Base-by-base conservation (phyloP, 441 rosid genomes). In the Populus trichocarpa region DNA sequence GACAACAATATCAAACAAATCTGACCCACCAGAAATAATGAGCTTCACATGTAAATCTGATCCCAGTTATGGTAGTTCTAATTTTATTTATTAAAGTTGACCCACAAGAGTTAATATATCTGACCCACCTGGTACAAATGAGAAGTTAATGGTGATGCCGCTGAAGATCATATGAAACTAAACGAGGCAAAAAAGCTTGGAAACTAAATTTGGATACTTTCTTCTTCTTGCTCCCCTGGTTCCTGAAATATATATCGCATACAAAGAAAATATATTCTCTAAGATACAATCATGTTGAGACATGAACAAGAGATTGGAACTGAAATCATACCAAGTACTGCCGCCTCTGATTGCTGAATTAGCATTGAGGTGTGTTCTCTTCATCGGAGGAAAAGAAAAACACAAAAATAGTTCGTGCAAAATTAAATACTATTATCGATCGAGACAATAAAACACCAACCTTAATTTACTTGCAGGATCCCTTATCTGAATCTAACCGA, bases 41-140 rank as follows among this genome's bases (percentile, higher is more conserved):
- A 83, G 76, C 75, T 82, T 77, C 85, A 85, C 86, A 82, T 82
- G 86, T 76, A 79, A 67, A 67, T 12, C 80, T 75, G 85, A 81
- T 46, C 28, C 38, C 70, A 26, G 71, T 42, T 70, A 42, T 65
- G 81, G 69, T 32, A 50, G 70, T 63, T 78, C 32, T 79, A 8
- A 23, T 70, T 74, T 71, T 75, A 38, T 63, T 69, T 35, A 40
- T 35, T 36, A 8, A 16, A 57, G 72, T 72, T 61, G 75, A 84
- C 82, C 82, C 80, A 78, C 82, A 75, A 25, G 59, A 80, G 70
- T 76, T 76, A 82, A 75, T 73, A 18, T 71, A 30, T 83, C 78
- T 81, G 79, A 46, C 73, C 83, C 86, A 79, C 75, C 76, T 5
- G 68, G 73, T 26, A 63, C 33, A 69, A 69, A 67, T 67, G 63